These are phyloP conservation scores for Citrus inodora DNA, from an alignment of 345 rosid genomes.

Conservation along the genomic window DNA sequence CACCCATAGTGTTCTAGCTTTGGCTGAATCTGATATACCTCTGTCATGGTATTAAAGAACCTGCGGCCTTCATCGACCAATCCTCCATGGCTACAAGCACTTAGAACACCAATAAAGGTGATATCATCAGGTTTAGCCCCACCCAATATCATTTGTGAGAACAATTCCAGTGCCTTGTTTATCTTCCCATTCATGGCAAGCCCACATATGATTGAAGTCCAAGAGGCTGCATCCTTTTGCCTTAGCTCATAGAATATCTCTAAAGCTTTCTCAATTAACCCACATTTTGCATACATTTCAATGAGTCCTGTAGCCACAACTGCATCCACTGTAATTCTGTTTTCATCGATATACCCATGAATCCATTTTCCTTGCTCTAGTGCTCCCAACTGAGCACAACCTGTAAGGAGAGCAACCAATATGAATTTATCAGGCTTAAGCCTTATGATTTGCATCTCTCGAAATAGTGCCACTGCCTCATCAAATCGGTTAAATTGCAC, in stretches of 20 bases:
- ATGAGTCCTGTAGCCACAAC: conserved; percentile 32
- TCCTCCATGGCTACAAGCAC: conserved; percentile 42
- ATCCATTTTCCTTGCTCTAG: conserved; percentile 40
- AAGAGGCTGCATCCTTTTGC: conserved; percentile 1
- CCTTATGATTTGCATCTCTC: not conserved
- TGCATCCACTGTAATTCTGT: conserved; percentile 24
- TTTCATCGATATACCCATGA: conserved; percentile 25
- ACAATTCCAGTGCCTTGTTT: conserved; percentile 2
- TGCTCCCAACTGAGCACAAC: conserved; percentile 39
- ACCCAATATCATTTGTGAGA: not conserved
- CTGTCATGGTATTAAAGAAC: conserved; percentile 26
- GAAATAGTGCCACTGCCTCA: conserved; percentile 1
- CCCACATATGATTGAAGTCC: conserved; percentile 2
- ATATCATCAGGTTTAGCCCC: conserved; percentile 7
- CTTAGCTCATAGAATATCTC: conserved; percentile 1
- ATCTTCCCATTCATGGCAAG: conserved; percentile 5
- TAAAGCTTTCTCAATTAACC: conserved; percentile 22
- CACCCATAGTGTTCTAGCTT: conserved; percentile 37
- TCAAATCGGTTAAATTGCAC: conserved; percentile 2
- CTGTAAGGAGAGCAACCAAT: conserved; percentile 23
- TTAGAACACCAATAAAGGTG: conserved; percentile 22
- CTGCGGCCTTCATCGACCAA: conserved; percentile 27
- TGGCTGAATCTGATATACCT: conserved; percentile 19
- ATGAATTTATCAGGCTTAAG: conserved; percentile 1
- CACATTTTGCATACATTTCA: conserved; percentile 40